Conservation (phyloP, 2,329 filamentous ascomycete species). For the Xylaria sp. region DNA sequence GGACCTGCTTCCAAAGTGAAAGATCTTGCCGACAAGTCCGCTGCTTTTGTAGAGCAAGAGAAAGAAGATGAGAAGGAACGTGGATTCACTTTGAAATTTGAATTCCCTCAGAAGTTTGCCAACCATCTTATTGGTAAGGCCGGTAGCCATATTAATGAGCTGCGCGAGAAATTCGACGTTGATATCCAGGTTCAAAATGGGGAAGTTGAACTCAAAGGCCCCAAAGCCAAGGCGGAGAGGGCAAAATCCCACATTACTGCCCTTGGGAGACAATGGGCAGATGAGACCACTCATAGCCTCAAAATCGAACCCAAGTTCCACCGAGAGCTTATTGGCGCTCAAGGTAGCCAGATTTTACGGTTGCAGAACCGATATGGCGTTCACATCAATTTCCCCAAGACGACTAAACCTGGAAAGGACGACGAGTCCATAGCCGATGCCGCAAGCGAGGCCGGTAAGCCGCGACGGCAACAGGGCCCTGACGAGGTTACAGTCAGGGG, state of each 20-base stretch:
- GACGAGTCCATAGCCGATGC: constrained; percentile 77
- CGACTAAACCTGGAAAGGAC: constrained; percentile 71
- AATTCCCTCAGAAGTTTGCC: constrained; percentile 94
- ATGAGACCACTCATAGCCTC: constrained; percentile 86
- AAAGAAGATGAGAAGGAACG: constrained; percentile 94
- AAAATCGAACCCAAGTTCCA: constrained; percentile 96
- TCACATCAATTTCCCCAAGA: constrained; percentile 87
- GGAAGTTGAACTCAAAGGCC: constrained; percentile 94
- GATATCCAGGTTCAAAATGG: constrained; percentile 92
- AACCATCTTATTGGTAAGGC: constrained; percentile 82
- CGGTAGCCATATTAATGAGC: constrained; percentile 72
- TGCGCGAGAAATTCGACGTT: constrained; percentile 74
- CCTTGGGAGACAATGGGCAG: constrained; percentile 84
- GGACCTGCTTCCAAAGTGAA: constrained; percentile 80
- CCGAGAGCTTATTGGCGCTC: constrained; percentile 89
- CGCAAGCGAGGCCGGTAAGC: constrained; percentile 73
- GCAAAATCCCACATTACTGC: constrained; percentile 84
- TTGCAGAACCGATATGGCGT: constrained; percentile 94
- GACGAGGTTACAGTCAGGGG: constrained; percentile 94
- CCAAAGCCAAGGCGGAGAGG: constrained; percentile 91
- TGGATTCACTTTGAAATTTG: constrained; percentile 85
- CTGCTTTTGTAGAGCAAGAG: constrained; percentile 85
- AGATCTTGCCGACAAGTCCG: constrained; percentile 76
- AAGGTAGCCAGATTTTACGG: constrained; percentile 88
- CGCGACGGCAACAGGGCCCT: constrained; percentile 75